Percentiles rank a stretch among this genome's conserved stretches.
phyloP scores from a whole-genome alignment of 1,139 yeast genomes.

The Pichia sp. region DNA sequence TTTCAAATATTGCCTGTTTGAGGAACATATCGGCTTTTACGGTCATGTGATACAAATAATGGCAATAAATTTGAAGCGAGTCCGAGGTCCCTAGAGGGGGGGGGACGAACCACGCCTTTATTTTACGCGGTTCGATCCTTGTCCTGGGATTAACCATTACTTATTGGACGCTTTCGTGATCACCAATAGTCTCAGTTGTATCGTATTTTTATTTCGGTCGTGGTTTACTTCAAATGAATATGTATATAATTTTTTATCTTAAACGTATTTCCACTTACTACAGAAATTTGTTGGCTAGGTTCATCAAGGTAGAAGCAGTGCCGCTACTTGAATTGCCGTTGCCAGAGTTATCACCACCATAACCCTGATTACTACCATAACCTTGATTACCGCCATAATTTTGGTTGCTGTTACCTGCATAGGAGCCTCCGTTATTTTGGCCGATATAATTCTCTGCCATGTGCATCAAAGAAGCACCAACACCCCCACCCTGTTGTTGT shows the following conservation, averaged over 20 bases:
- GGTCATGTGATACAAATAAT: neutral
- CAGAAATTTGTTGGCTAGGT: constrained; percentile 14
- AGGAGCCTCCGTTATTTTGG: neutral
- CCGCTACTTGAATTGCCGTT: neutral
- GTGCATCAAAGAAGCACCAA: constrained; percentile 8
- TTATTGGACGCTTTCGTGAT: neutral
- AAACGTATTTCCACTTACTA: neutral
- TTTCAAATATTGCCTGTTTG: neutral
- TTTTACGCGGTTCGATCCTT: too few species aligned
- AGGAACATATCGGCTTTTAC: neutral
- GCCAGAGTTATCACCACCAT: constrained; percentile 2
- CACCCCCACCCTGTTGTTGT: constrained; percentile 3
- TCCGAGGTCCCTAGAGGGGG: too few species aligned
- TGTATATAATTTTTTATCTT: neutral
- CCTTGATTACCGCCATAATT: neutral
- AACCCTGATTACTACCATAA: neutral
- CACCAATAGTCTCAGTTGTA: neutral
- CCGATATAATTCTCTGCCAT: constrained; percentile 15
- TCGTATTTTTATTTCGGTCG: neutral
- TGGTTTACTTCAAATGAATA: neutral
- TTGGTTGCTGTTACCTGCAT: neutral
- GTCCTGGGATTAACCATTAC: neutral
- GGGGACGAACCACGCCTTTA: too few species aligned
- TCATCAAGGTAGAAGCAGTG: constrained; percentile 11
- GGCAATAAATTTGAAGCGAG: neutral